Percentiles rank a stretch among this genome's conserved stretches.
Evolutionary conservation across 768 basidiomycete species (phyloP).

Genomic region (Lactarius hatsudake): DNA sequence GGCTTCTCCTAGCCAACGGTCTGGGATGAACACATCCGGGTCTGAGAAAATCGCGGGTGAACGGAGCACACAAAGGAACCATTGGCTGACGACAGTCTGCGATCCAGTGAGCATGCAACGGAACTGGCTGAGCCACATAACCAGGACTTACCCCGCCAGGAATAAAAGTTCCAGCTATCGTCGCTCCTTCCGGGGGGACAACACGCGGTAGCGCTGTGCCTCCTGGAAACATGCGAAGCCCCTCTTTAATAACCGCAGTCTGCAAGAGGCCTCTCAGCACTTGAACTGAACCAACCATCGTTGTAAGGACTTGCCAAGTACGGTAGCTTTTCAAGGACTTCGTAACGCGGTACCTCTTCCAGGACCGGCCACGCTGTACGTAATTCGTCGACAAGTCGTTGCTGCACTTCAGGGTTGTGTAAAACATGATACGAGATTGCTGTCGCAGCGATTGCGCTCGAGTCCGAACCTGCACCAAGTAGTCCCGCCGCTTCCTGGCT

Average conservation of each 20-base stretch:
- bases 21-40: background rate
- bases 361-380: background rate
- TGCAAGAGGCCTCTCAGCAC: background rate
- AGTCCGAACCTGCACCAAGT: background rate
- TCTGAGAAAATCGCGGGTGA: background rate
- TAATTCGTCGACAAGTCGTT: background rate
- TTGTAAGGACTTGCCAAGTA: no score
- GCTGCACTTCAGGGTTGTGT: background rate
- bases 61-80: background rate
- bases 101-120: background rate
- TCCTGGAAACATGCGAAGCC: conserved; percentile 1
- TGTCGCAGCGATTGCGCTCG: background rate
- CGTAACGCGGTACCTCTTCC: no score
- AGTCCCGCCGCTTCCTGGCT: background rate
- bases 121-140: background rate
- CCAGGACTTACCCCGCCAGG: background rate
- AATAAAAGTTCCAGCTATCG: conserved; percentile 3
- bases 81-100: background rate
- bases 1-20: no score
- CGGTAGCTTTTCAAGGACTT: no score
- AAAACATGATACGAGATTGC: background rate
- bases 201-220: conserved; percentile 18
- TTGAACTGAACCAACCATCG: background rate
- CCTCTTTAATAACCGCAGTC: background rate
- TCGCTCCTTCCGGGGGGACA: conserved; percentile 11